Percentiles rank a stretch among this genome's conserved stretches.
Evolutionary conservation across 1,284 basidiomycete species (phyloP).

Genomic region (Hemileccinum hortonii): DNA sequence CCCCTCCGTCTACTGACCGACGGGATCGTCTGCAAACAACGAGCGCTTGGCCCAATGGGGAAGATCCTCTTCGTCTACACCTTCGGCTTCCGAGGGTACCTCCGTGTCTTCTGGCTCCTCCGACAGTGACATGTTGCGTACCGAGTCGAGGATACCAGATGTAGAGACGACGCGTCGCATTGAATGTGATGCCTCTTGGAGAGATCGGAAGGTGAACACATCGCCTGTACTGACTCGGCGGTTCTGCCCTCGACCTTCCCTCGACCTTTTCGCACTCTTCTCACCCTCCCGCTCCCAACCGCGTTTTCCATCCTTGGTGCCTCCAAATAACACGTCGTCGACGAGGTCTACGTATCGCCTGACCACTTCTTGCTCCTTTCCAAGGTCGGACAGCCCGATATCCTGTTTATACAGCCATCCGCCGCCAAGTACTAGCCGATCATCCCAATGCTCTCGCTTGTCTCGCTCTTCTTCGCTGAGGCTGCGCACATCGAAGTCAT

Average conservation of each 20-base stretch:
- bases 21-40: conserved; percentile 51
- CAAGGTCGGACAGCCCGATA: conserved; percentile 52
- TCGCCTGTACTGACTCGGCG: conserved; percentile 56
- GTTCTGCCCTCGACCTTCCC: conserved; percentile 38
- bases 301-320: conserved; percentile 46
- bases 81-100: conserved; percentile 49
- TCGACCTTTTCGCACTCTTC: conserved; percentile 42
- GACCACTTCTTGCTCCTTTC: conserved; percentile 57
- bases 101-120: conserved; percentile 63
- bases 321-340: conserved; percentile 69
- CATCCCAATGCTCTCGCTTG: conserved; percentile 73
- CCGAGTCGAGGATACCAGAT: conserved; percentile 48
- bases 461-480: conserved; percentile 48
- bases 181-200: conserved; percentile 20
- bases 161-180: conserved; percentile 51
- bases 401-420: conserved; percentile 80
- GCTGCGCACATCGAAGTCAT: conserved; percentile 41
- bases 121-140: conserved; percentile 46
- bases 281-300: conserved; percentile 58
- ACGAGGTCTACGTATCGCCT: conserved; percentile 67
- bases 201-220: conserved; percentile 32
- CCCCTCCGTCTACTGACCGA: conserved; percentile 46
- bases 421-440: conserved; percentile 68
- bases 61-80: conserved; percentile 46
- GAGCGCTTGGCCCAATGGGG: conserved; percentile 72